Percentiles rank a stretch among this genome's conserved stretches.
Evolutionary conservation across 768 basidiomycete genomes (phyloP).

Genomic region (Tephrocybe sp.): DNA sequence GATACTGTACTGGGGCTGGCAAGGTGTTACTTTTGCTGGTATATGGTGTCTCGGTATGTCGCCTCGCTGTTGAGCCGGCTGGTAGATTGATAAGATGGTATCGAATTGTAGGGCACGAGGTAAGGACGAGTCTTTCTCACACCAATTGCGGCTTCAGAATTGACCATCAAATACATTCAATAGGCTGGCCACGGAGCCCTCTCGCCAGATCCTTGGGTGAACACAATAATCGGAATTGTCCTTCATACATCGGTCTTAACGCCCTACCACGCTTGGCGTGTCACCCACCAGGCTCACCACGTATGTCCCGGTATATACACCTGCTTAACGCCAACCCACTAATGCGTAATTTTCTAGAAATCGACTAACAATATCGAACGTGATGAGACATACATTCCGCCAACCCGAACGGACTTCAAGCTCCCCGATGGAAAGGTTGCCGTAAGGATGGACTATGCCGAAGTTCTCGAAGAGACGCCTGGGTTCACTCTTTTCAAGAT

Average conservation of each 20-base stretch:
- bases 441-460: conserved; percentile 41
- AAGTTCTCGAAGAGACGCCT: conserved; percentile 52
- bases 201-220: conserved; percentile 37
- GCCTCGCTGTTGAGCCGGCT: neutral
- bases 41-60: conserved; percentile 44
- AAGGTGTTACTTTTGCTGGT: conserved; percentile 44
- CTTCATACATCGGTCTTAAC: conserved; percentile 50
- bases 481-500: conserved; percentile 49
- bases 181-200: conserved; percentile 53
- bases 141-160: neutral
- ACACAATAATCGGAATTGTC: conserved; percentile 36
- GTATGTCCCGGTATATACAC: conserved; percentile 36
- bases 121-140: conserved; percentile 13
- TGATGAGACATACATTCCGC: conserved; percentile 72
- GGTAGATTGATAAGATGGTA: neutral
- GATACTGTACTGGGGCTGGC: conserved; percentile 51
- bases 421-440: conserved; percentile 43
- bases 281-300: conserved; percentile 64
- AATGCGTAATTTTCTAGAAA: conserved; percentile 29
- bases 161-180: neutral
- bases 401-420: conserved; percentile 38
- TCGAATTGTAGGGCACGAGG: conserved; percentile 42
- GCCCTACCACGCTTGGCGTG: conserved; percentile 66
- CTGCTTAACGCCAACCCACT: neutral
- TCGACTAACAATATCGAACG: conserved; percentile 56